Conservation (phyloP, 1,284 basidiomycete species). For the Cerrena zonata region DNA sequence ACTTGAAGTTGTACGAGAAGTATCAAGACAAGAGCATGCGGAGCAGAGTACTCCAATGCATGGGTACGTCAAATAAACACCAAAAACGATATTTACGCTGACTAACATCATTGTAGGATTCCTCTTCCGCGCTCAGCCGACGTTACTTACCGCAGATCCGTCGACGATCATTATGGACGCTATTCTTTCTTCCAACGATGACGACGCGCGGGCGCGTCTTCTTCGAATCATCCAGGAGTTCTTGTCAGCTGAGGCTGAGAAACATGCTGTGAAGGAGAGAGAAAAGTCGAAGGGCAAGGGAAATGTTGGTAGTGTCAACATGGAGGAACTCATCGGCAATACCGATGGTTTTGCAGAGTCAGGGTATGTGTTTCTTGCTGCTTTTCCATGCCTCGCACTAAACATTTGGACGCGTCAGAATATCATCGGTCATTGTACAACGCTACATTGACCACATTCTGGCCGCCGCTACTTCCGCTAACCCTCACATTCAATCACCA, state of each 20-base stretch:
- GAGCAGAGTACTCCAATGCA: conserved; percentile 69
- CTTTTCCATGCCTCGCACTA: conserved; percentile 6
- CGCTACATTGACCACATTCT: conserved; percentile 83
- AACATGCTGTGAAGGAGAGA: conserved; percentile 65
- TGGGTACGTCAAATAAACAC: conserved; percentile 56
- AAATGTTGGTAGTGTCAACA: conserved; percentile 58
- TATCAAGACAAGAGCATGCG: conserved; percentile 50
- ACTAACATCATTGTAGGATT: too few species aligned
- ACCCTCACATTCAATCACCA: conserved; percentile 68
- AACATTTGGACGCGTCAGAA: too few species aligned
- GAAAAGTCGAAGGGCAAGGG: conserved; percentile 29
- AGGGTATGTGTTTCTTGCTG: conserved; percentile 53
- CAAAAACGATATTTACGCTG: too few species aligned
- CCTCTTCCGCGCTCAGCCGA: conserved; percentile 87
- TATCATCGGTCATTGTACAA: conserved; percentile 90
- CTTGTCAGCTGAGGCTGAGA: conserved; percentile 72
- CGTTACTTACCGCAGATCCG: conserved; percentile 74
- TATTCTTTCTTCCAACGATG: conserved; percentile 69
- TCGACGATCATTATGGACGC: conserved; percentile 84
- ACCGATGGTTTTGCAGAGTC: conserved; percentile 93
- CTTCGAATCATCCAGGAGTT: conserved; percentile 90
- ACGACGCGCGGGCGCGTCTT: conserved; percentile 68
- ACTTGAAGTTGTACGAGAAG: conserved; percentile 68
- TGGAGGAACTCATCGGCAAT: conserved; percentile 91
- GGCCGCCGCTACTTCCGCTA: conserved; percentile 70